Evolutionary conservation across 169 alveolate species (phyloP).

Genomic region (Plasmodium inui): DNA sequence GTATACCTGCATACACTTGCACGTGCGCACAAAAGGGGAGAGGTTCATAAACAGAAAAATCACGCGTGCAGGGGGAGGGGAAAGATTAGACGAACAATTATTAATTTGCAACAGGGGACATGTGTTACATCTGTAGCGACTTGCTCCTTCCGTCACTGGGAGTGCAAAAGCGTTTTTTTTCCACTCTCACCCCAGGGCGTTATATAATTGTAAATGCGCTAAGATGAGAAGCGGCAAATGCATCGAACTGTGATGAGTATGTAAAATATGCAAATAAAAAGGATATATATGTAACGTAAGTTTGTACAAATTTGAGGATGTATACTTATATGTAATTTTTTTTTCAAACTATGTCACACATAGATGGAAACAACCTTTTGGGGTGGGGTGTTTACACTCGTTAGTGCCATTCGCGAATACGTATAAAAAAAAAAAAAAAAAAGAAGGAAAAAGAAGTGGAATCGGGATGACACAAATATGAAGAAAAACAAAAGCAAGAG

Average conservation of each 20-base stretch:
- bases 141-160: not conserved
- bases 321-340: not conserved
- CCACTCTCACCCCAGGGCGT: not conserved
- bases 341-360: not conserved
- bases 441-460: constrained; percentile 5
- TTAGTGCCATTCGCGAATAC: constrained; percentile 7
- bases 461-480: not conserved
- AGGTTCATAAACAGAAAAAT: not conserved
- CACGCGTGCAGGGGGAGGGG: not conserved
- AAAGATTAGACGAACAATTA: not conserved
- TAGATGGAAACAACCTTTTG: not conserved
- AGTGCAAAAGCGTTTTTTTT: not conserved
- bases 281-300: not conserved
- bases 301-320: not conserved
- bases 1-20: not conserved
- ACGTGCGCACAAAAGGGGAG: not conserved
- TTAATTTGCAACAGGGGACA: not conserved
- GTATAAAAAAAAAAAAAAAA: not conserved
- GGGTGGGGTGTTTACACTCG: not conserved
- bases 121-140: not conserved
- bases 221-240: not conserved
- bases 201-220: not conserved
- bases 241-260: not conserved
- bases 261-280: not conserved
- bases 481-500: not conserved